Percentiles rank a stretch among this genome's conserved stretches.
phyloP scores from a whole-genome alignment of 1,284 basidiomycete genomes.

The Puccinia triticina region DNA sequence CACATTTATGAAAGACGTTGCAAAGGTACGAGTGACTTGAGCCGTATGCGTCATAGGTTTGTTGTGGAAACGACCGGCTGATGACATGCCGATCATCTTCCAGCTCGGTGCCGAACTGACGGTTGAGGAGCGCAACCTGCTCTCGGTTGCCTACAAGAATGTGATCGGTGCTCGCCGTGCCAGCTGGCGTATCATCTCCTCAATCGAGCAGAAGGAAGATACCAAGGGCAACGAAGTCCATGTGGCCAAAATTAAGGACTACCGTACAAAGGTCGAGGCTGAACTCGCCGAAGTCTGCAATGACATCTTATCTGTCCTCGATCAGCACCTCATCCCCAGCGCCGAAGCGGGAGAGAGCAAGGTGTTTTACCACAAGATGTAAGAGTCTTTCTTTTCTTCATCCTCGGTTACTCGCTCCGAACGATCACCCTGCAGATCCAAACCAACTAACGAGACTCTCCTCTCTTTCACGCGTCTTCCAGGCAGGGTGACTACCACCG shows the following conservation, averaged over 20 bases:
- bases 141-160: conserved; percentile 65
- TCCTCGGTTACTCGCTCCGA: not conserved
- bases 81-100: not conserved
- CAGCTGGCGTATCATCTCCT: conserved; percentile 64
- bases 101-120: conserved; percentile 61
- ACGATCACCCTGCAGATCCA: not conserved
- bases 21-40: conserved; percentile 59
- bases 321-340: conserved; percentile 59
- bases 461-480: not conserved
- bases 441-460: not conserved
- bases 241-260: conserved; percentile 58
- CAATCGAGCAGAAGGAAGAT: conserved; percentile 64
- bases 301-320: conserved; percentile 59
- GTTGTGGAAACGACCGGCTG: not conserved
- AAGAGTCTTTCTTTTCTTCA: conserved; percentile 4
- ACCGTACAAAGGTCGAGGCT: conserved; percentile 59
- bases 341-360: conserved; percentile 59
- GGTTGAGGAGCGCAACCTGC: conserved; percentile 64
- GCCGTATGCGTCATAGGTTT: not conserved
- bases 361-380: conserved; percentile 61
- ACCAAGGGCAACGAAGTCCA: conserved; percentile 58
- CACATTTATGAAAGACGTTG: conserved; percentile 97
- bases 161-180: conserved; percentile 64
- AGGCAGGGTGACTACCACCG: conserved; percentile 65
- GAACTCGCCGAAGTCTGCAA: conserved; percentile 58